Base-by-base conservation (phyloP, 192 early-diverging fungal genomes). In the Podochytrium sp. region DNA sequence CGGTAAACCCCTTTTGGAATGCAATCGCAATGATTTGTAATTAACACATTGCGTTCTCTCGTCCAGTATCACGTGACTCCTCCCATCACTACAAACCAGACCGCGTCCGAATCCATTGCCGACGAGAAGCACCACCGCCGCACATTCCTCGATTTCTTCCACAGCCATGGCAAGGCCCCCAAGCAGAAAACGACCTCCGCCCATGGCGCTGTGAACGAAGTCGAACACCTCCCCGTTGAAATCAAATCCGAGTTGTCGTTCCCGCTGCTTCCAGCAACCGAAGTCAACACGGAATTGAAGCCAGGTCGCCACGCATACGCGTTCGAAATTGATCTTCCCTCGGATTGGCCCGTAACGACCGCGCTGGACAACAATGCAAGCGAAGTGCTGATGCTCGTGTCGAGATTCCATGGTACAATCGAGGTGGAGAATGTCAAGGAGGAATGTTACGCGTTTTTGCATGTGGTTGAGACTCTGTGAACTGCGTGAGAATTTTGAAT, bases 341-440 rank as follows among this genome's bases (percentile, higher is more conserved):
- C 30, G 5, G 35, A 69, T 32, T 4, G n/a, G 10, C 66, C 66
- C 23, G 16, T 69, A 51, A 69, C 66, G 16, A 37, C 27, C 5
- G 66, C 50, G 3, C n/a, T 53, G 3, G 30, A 51, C 4, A 51
- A 53, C 3, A 23, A 2, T 6, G 35, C 3, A 7, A 37, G 18
- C 3, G 66, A 69, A 7, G 66, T 69, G 18, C 29, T 55, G 32
- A 25, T 69, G 47, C 4, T 69, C 27, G 41, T 69, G 3, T 69
- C 20, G 10, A 51, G 66, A 55, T 35, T 49, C 20, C 66, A 69
- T 34, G 66, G 50, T 10, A 32, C 32, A 6, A 35, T 69, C 32
- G 20, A 51, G 32, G 35, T 55, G 20, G 52, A 55, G 25, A 23
- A 23, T 6, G 52, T 55, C 5, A 7, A 23, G 25, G 52, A 55